These are phyloP conservation scores for Eragrostis nindensis DNA, from an alignment of 176 grass and related monocot species.

Conservation along the genomic window DNA sequence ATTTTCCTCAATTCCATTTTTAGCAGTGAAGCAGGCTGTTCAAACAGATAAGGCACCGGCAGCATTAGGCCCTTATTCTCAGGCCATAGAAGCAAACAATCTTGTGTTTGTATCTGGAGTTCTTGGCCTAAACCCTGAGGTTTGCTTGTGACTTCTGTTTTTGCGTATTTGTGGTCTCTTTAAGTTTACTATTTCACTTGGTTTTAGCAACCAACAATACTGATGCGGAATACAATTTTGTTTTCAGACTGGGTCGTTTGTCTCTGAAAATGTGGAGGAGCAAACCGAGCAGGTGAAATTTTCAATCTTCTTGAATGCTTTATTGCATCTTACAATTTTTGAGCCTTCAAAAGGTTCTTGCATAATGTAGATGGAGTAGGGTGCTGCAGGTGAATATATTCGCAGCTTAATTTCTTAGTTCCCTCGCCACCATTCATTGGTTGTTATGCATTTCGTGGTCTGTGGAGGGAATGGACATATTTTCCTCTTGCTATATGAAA, in stretches of 20 bases:
- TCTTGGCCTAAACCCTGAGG: conserved; percentile 93
- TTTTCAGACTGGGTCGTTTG: conserved; percentile 85
- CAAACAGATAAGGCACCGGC: conserved; percentile 86
- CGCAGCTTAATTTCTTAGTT: conserved; percentile 7
- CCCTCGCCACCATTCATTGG: not conserved
- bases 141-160: conserved; percentile 36
- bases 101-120: conserved; percentile 93
- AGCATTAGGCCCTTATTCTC: conserved; percentile 92
- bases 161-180: conserved; percentile 16
- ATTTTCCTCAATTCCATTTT: not conserved
- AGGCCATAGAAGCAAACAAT: conserved; percentile 96
- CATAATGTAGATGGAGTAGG: not conserved
- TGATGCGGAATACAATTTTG: conserved; percentile 17
- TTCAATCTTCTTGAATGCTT: conserved; percentile 1
- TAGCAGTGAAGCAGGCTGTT: conserved; percentile 80
- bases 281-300: conserved; percentile 86
- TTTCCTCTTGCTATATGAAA: not conserved
- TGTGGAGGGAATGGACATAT: not conserved
- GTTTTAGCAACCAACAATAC: not conserved
- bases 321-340: conserved; percentile 1
- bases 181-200: not conserved
- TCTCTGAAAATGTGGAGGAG: conserved; percentile 84
- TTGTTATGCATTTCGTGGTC: not conserved
- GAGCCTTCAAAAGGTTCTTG: not conserved
- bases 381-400: conserved; percentile 8